Conservation (phyloP, 2,329 filamentous ascomycete genomes). For the Emmonsiellopsis sp. region DNA sequence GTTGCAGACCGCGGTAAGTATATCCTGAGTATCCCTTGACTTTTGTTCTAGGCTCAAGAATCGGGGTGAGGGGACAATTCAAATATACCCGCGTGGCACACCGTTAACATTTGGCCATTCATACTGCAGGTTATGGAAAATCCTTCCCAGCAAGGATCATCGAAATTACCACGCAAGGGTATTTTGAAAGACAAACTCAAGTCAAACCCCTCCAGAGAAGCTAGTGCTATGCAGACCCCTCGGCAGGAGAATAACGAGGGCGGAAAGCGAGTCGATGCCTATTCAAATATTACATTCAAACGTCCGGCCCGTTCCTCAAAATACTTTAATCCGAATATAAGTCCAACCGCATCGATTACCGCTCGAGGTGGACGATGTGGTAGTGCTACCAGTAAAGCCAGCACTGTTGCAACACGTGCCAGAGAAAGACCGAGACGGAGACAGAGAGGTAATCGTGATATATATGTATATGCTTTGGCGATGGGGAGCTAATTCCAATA, state of each 20-base stretch:
- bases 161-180: constrained; percentile 4
- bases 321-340: constrained; percentile 19
- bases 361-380: constrained; percentile 18
- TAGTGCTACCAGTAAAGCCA: not conserved
- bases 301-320: constrained; percentile 14
- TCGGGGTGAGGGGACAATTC: too few species aligned
- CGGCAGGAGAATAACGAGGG: constrained; percentile 11
- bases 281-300: constrained; percentile 4
- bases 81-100: not conserved
- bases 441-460: constrained; percentile 19
- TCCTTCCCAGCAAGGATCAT: not conserved
- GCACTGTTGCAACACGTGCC: not conserved
- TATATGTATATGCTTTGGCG: not conserved
- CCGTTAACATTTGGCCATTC: not conserved
- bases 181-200: constrained; percentile 11
- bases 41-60: too few species aligned
- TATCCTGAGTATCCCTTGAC: not conserved
- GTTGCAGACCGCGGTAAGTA: not conserved
- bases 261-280: constrained; percentile 4
- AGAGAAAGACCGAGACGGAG: constrained; percentile 11
- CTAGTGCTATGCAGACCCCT: constrained; percentile 5
- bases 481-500: not conserved
- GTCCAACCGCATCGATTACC: constrained; percentile 19
- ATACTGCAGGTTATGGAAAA: not conserved
- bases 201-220: not conserved